Base-by-base conservation (phyloP, 345 rosid species). In the Aegle marmelos region DNA sequence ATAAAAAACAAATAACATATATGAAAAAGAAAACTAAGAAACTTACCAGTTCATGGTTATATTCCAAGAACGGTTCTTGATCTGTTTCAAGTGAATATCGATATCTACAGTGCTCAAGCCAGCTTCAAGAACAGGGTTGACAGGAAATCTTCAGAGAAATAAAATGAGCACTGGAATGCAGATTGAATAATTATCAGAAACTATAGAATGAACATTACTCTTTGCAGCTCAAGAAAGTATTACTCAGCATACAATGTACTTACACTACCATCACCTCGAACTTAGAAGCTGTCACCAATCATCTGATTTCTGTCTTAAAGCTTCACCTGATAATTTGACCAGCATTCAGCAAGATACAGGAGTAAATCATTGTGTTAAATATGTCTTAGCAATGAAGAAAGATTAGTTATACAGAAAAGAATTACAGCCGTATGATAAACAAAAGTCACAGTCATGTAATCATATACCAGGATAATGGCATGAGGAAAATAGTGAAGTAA, bases 221-320 rank as follows among this genome's bases (percentile, higher is more conserved):
- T 21, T 41, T 24, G 16, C n/a, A 24, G 16, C 22, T 19, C 22
- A 27, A 62, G 19, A 70, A 13, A 27, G 39, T 41, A 66, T 57
- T 56, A 11, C 39, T 9, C n/a, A 24, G 11, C 14, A 14, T 24
- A 68, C 48, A 77, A 71, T 39, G 67, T 69, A 87, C 90, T 85
- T 83, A 87, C 91, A 60, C 89, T 90, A 39, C 90, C 93, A 88
- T 88, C 93, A 24, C 87, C 90, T 69, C 90, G 87, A 59, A 80
- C 88, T 73, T 84, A 87, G 67, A 90, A 87, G 79, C 82, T 80
- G 11, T 88, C 88, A 17, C 88, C 67, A 60, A 90, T 85, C 87
- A 81, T 80, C 81, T 73, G 87, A 72, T 86, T 80, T 79, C 85
- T 88, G 71, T 82, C 85, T 85, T 80, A 77, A 77, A 80, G 76